These are phyloP conservation scores for Myxozyma udenii DNA, from an alignment of 805 yeast species.

Conservation along the genomic window DNA sequence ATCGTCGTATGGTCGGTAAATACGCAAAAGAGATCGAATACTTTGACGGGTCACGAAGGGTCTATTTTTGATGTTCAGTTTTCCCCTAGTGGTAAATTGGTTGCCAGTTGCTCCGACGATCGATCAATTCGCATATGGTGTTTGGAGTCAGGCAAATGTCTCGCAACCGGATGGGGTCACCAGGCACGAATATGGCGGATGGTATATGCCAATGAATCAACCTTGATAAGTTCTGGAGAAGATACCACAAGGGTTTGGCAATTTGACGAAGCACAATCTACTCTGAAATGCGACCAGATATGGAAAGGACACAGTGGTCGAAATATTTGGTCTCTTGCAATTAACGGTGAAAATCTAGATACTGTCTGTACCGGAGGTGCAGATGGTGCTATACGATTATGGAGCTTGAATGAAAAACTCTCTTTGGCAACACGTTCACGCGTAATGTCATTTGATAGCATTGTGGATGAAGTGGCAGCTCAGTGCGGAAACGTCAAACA, in stretches of 20 bases:
- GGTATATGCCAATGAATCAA: slow-evolving; percentile 47
- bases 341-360: slow-evolving; percentile 49
- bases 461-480: too few relatives aligned
- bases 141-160: slow-evolving; percentile 51
- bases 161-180: slow-evolving; percentile 95
- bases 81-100: slow-evolving; percentile 51
- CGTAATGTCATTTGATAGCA: too few relatives aligned
- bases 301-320: slow-evolving; percentile 78
- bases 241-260: slow-evolving; percentile 84
- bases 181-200: slow-evolving; percentile 90
- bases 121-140: slow-evolving; percentile 80
- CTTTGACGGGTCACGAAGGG: slow-evolving; percentile 78
- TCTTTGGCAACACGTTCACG: too few relatives aligned
- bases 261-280: slow-evolving; percentile 34
- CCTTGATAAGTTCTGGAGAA: slow-evolving; percentile 69
- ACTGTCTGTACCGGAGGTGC: slow-evolving; percentile 83
- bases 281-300: slow-evolving; percentile 46
- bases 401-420: slow-evolving; percentile 40
- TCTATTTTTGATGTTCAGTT: slow-evolving; percentile 79
- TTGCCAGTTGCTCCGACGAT: slow-evolving; percentile 90
- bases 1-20: slow-evolving; percentile 70
- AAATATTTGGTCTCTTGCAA: slow-evolving; percentile 71
- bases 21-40: slow-evolving; percentile 47
- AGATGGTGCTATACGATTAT: slow-evolving; percentile 75
- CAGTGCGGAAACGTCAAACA: slow-evolving; percentile 21